Conservation (phyloP, 495 filamentous ascomycete species). For the Echria macrotheca region DNA sequence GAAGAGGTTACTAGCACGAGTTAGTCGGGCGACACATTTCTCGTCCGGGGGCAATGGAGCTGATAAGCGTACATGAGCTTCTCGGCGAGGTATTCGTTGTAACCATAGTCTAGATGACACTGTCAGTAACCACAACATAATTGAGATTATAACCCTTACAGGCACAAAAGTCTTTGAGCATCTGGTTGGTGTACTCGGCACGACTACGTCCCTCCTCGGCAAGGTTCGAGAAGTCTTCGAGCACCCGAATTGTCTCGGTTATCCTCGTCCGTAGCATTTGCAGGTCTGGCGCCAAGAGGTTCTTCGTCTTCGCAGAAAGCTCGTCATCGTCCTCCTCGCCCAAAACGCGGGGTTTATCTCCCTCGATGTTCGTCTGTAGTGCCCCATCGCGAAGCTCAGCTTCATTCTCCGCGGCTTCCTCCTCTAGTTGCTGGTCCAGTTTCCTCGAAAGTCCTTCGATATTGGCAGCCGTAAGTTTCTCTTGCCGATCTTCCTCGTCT, state of each 20-base stretch:
- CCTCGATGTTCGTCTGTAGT: slow-evolving; percentile 89
- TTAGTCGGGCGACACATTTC: slow-evolving; percentile 5
- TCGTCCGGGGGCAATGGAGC: not conserved
- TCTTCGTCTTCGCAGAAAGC: slow-evolving; percentile 40
- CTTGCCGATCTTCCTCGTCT: slow-evolving; percentile 80
- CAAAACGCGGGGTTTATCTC: slow-evolving; percentile 70
- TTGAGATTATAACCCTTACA: slow-evolving; percentile 28
- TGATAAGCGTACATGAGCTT: slow-evolving; percentile 23
- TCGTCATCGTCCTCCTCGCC: slow-evolving; percentile 50
- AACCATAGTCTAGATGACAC: slow-evolving; percentile 61
- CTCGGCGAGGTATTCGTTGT: slow-evolving; percentile 51
- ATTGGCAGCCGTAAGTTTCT: slow-evolving; percentile 90
- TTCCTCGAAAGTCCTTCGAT: slow-evolving; percentile 85
- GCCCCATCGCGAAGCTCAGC: slow-evolving; percentile 80
- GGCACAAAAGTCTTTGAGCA: slow-evolving; percentile 86
- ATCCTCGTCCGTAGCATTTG: slow-evolving; percentile 86
- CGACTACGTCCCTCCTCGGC: slow-evolving; percentile 72
- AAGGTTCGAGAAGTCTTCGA: slow-evolving; percentile 79
- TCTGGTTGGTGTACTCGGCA: slow-evolving; percentile 76
- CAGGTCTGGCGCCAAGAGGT: slow-evolving; percentile 73
- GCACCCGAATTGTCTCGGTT: slow-evolving; percentile 84
- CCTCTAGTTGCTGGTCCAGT: slow-evolving; percentile 63
- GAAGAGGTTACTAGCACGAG: slow-evolving; percentile 65
- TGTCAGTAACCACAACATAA: slow-evolving; percentile 1
- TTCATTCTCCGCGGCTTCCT: slow-evolving; percentile 71